These are phyloP conservation scores for Ajuga chamaepitys DNA, from an alignment of 257 asterid genomes.

Conservation along the genomic window DNA sequence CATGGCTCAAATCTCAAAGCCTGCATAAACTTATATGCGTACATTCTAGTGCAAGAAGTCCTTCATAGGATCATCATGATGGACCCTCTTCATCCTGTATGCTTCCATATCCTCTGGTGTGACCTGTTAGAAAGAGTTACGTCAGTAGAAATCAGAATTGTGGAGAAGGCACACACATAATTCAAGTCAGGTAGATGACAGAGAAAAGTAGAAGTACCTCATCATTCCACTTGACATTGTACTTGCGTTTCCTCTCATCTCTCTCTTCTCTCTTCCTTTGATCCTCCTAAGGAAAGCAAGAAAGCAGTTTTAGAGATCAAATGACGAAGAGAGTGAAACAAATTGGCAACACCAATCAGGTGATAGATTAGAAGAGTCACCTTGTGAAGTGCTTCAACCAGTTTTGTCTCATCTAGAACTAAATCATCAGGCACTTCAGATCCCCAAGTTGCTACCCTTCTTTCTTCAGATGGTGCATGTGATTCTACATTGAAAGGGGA, in stretches of 20 bases:
- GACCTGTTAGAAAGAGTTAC: constrained; percentile 32
- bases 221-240: constrained; percentile 85
- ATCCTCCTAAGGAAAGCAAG: constrained; percentile 51
- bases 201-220: constrained; percentile 40
- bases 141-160: not conserved
- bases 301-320: no score
- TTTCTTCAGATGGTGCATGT: constrained; percentile 52
- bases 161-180: not conserved
- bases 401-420: constrained; percentile 59
- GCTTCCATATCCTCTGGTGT: constrained; percentile 82
- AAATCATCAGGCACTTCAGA: constrained; percentile 82
- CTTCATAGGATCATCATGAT: constrained; percentile 82
- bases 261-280: constrained; percentile 66
- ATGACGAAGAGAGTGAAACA: no score
- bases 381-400: constrained; percentile 70
- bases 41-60: constrained; percentile 49
- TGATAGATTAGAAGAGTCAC: constrained; percentile 23
- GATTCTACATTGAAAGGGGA: constrained; percentile 36
- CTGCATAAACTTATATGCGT: no score
- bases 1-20: no score
- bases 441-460: constrained; percentile 84
- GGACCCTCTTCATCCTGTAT: constrained; percentile 71
- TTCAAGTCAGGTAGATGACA: not conserved
- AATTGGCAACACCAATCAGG: not conserved
- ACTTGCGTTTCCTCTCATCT: constrained; percentile 89